Evolutionary conservation across 2,329 filamentous ascomycete genomes (phyloP).

Genomic region (Colletotrichum acutatum): DNA sequence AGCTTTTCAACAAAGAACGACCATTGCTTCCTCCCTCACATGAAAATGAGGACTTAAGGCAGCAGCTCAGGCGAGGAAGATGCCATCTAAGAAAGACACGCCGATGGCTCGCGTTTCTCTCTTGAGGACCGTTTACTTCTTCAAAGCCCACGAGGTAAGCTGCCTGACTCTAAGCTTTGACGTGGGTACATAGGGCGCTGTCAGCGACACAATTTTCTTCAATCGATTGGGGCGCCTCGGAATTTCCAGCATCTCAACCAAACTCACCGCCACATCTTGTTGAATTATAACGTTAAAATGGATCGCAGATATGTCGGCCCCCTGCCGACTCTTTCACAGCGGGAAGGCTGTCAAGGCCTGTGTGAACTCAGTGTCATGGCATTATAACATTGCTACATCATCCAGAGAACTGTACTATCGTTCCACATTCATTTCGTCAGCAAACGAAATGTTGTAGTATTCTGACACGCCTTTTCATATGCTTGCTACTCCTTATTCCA

Average conservation of each 20-base stretch:
- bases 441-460: neutral
- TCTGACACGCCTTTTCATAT: conserved; percentile 2
- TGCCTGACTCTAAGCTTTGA: neutral
- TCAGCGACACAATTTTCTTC: neutral
- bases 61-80: neutral
- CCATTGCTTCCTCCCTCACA: neutral
- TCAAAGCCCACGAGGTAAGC: neutral
- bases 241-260: conserved; percentile 3
- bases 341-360: neutral
- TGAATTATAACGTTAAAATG: neutral
- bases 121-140: neutral
- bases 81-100: neutral
- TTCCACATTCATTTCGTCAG: neutral
- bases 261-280: conserved; percentile 16
- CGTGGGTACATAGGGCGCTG: neutral
- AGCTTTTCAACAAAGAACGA: neutral
- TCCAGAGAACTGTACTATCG: neutral
- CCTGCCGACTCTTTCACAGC: neutral
- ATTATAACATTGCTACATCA: conserved; percentile 12
- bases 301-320: neutral
- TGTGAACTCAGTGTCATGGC: neutral
- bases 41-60: too few relatives aligned
- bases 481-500: neutral
- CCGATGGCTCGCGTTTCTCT: neutral
- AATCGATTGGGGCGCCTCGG: neutral